Percentiles rank a stretch among this genome's conserved stretches.
Conservation (phyloP, 2,329 filamentous ascomycete species). For the Dactylellina parvicollis region DNA sequence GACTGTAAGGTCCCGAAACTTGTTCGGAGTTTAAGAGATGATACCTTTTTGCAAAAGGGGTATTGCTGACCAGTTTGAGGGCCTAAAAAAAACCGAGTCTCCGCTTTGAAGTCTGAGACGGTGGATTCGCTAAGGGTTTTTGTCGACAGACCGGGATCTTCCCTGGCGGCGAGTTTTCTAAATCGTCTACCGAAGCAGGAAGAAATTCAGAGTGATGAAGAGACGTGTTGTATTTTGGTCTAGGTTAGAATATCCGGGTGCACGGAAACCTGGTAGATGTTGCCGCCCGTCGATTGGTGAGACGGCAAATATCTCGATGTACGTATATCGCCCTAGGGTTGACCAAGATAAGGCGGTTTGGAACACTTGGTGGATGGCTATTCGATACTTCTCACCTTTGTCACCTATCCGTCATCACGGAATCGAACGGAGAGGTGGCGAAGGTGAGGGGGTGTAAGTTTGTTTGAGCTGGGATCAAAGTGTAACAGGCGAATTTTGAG, state of each 20-base stretch:
- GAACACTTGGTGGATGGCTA: constrained; percentile 33
- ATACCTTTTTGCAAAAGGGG: constrained; percentile 33
- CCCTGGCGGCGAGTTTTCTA: constrained; percentile 25
- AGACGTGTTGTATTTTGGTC: constrained; percentile 35
- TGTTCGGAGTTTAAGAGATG: constrained; percentile 39
- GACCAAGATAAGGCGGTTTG: constrained; percentile 12
- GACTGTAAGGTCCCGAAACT: constrained; percentile 44
- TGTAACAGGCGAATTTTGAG: background rate
- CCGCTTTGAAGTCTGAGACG: constrained; percentile 25
- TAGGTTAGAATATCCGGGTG: constrained; percentile 10
- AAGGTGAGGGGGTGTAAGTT: background rate
- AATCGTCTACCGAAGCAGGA: constrained; percentile 24
- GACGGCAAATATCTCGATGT: constrained; percentile 28
- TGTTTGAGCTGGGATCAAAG: background rate
- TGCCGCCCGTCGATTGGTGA: background rate
- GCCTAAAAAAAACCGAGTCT: constrained; percentile 26
- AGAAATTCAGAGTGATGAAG: constrained; percentile 5
- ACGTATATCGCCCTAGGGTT: constrained; percentile 25
- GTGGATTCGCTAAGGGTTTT: constrained; percentile 38
- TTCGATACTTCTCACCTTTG: constrained; percentile 17
- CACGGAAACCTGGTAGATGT: constrained; percentile 8
- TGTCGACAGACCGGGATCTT: constrained; percentile 36
- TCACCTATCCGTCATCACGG: constrained; percentile 27
- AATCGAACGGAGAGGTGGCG: constrained; percentile 23
- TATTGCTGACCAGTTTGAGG: background rate